phyloP scores from a whole-genome alignment of 192 early-diverging fungal species.

The Radiomyces spectabilis region DNA sequence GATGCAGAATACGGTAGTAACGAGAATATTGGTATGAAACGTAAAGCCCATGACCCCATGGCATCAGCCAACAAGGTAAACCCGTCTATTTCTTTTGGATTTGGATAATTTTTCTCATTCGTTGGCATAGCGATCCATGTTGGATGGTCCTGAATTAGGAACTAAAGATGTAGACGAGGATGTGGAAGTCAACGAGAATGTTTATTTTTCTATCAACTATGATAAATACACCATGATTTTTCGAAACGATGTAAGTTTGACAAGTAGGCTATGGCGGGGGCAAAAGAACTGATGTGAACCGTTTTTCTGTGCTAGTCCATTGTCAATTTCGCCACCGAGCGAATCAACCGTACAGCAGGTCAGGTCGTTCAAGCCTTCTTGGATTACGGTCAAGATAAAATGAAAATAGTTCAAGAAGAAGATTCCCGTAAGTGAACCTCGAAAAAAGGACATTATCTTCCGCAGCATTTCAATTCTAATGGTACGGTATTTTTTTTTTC shows the following conservation, averaged over 20 bases:
- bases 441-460: neutral
- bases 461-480: neutral
- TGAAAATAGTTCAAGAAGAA: constrained; percentile 44
- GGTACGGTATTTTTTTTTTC: neutral
- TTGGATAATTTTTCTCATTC: constrained; percentile 14
- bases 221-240: constrained; percentile 58
- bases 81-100: neutral
- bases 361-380: constrained; percentile 51
- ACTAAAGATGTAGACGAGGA: constrained; percentile 17
- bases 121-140: neutral
- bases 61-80: neutral
- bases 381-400: constrained; percentile 46
- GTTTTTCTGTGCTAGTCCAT: constrained; percentile 33
- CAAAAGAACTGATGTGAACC: neutral
- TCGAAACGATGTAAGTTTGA: constrained; percentile 42
- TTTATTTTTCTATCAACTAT: constrained; percentile 59
- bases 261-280: neutral
- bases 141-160: constrained; percentile 8
- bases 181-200: constrained; percentile 44
- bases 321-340: constrained; percentile 45
- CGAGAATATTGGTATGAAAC: constrained; percentile 45
- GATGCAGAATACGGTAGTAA: constrained; percentile 37
- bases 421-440: constrained; percentile 21
- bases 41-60: constrained; percentile 14
- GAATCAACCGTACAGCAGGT: constrained; percentile 58